phyloP scores from a whole-genome alignment of 1,139 yeast genomes.

The Nakaseomyces nivariensis region DNA sequence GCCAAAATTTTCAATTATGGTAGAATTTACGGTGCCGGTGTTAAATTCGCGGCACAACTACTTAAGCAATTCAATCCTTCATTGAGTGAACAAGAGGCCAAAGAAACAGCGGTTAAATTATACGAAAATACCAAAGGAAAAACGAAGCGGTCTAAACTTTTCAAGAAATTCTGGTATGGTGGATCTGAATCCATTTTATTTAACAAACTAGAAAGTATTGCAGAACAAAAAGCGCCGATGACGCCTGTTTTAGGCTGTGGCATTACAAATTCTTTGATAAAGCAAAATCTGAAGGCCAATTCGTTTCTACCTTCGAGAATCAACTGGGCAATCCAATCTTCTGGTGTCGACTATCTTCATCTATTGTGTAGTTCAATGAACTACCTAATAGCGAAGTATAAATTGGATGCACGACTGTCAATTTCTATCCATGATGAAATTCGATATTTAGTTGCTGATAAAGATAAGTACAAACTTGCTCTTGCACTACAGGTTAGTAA shows the following conservation, averaged over 20 bases:
- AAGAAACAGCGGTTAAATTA: constrained; percentile 52
- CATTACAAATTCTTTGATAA: constrained; percentile 74
- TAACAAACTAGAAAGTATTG: constrained; percentile 79
- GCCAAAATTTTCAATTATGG: constrained; percentile 97
- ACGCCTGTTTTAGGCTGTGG: constrained; percentile 94
- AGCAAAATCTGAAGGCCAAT: constrained; percentile 53
- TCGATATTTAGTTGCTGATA: constrained; percentile 64
- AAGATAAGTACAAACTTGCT: constrained; percentile 67
- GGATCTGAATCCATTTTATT: constrained; percentile 92
- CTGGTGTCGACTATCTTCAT: constrained; percentile 95
- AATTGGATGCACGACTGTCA: constrained; percentile 67
- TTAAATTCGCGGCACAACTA: constrained; percentile 73
- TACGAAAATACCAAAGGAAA: constrained; percentile 81
- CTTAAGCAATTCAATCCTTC: constrained; percentile 73
- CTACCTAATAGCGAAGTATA: constrained; percentile 54
- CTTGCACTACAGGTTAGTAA: constrained; percentile 81
- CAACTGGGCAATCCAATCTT: constrained; percentile 97
- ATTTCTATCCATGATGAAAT: constrained; percentile 95
- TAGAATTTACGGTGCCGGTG: constrained; percentile 95
- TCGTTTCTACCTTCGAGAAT: constrained; percentile 79
- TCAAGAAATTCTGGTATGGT: constrained; percentile 60
- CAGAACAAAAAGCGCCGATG: constrained; percentile 69
- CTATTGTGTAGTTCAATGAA: constrained; percentile 81
- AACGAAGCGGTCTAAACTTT: constrained; percentile 28
- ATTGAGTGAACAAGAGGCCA: constrained; percentile 60